A percentile compares a stretch with the other conserved stretches of the same genome.
phyloP scores from a whole-genome alignment of 768 basidiomycete species.

The Astraeus odoratus region DNA sequence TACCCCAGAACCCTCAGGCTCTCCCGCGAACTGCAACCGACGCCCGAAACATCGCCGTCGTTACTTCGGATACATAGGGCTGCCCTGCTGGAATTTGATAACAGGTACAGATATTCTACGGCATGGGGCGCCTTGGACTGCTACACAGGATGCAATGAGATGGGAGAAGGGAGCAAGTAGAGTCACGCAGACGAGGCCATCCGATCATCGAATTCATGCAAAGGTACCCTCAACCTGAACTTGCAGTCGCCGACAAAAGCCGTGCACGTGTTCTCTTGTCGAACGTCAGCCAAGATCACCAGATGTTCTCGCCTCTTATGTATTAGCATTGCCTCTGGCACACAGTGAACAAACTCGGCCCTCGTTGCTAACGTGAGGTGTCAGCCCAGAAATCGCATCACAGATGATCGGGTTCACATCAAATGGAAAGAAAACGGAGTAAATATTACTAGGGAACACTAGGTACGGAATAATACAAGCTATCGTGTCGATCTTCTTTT shows the following conservation, averaged over 20 bases:
- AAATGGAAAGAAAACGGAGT: conserved; percentile 5
- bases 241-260: no score
- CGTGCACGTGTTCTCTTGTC: neutral
- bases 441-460: conserved; percentile 17
- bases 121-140: no score
- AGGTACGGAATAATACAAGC: conserved; percentile 3
- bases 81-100: neutral
- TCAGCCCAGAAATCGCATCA: conserved; percentile 4
- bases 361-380: conserved; percentile 21
- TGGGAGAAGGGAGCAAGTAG: no score
- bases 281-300: no score
- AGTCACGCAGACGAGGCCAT: no score
- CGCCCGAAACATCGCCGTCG: neutral
- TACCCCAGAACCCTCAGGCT: conserved; percentile 4
- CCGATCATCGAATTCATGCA: no score
- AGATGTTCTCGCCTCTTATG: neutral
- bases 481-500: conserved; percentile 1
- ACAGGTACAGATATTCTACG: no score
- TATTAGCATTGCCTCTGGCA: neutral
- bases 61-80: neutral
- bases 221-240: no score
- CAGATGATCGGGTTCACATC: conserved; percentile 9
- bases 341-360: conserved; percentile 5
- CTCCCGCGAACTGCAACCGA: neutral
- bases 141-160: no score